Evolutionary conservation across 345 rosid species (phyloP), one percentile per base, ranked within the genome.

Genomic region (Lagerstroemia speciosa): DNA sequence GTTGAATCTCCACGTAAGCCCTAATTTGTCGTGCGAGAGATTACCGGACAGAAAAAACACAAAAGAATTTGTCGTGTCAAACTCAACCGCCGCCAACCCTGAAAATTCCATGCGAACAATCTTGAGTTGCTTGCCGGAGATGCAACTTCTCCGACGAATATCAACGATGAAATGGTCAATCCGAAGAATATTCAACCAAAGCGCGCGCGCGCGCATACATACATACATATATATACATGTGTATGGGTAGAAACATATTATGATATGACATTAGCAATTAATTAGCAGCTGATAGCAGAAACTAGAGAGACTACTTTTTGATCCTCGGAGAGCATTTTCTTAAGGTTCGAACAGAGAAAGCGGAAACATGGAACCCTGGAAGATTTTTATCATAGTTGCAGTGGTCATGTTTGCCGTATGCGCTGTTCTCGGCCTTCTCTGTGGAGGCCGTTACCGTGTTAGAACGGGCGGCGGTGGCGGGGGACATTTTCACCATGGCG

Each of bases 401-500:
- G 60, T 19, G 33, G 41, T 67, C 38, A 30, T 67, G 24, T 6
- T 17, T 29, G 30, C 46, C 2, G 60, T 67, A 34, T n/a, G 5
- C 24, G 26, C 37, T 11, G 37, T 46, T 36, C 38, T 67, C 50
- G 20, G 41, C 24, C 60, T 67, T 46, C 27, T 67, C 38, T 46
- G 33, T 38, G 14, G 27, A 14, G 69, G 60, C 20, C 69, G 57
- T 66, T 30, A 29, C 38, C 37, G 22, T 31, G 27, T 19, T 30
- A 29, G 40, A 32, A 37, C 7, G 14, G 38, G 38, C 8, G 38
- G 38, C n/a, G 69, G 69, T 1, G 69, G 69, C 0, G 61, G 41
- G 1, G 60, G 68, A 29, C 60, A 67, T 22, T 37, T 45, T 22
- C 61, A 27, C 69, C 69, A 48, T 12, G 24, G 69, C 17, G 22